Evolutionary conservation across 1,284 basidiomycete species (phyloP).

Genomic region (Apiotrichum veenhuisii): DNA sequence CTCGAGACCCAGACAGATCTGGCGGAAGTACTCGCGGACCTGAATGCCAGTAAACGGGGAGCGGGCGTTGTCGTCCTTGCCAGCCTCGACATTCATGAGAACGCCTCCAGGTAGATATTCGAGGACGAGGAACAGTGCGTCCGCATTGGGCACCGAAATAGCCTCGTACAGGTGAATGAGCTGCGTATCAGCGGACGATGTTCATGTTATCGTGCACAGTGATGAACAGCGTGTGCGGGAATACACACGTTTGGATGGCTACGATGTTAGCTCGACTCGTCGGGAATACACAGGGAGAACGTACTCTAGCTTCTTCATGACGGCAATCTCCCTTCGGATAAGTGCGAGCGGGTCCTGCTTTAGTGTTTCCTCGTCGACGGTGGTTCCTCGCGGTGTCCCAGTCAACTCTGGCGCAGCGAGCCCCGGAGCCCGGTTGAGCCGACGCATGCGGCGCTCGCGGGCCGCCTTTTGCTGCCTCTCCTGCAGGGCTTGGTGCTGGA

Average conservation of each 20-base stretch:
- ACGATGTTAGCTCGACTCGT: background rate
- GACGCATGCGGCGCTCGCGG: conserved; percentile 12
- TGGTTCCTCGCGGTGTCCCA: too few species aligned
- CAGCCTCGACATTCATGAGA: conserved; percentile 51
- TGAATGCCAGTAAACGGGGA: conserved; percentile 33
- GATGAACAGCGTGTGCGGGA: too few species aligned
- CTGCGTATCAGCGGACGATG: conserved; percentile 29
- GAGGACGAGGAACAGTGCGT: conserved; percentile 55
- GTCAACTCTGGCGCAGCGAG: background rate
- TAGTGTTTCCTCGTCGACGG: conserved; percentile 5
- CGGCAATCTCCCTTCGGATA: conserved; percentile 49
- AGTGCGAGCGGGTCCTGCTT: conserved; percentile 45
- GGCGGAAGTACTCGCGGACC: conserved; percentile 53
- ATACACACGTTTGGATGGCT: conserved; percentile 48
- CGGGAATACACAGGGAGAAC: conserved; percentile 12
- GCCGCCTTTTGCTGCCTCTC: conserved; percentile 25
- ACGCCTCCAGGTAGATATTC: conserved; percentile 54
- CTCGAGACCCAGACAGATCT: conserved; percentile 54
- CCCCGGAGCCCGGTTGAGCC: background rate
- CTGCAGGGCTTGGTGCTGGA: conserved; percentile 39
- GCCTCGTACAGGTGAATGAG: conserved; percentile 57
- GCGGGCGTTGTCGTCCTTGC: conserved; percentile 39
- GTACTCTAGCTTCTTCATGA: conserved; percentile 53
- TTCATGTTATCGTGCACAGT: too few species aligned
- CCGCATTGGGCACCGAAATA: conserved; percentile 55